These are phyloP conservation scores for Suillus fuscotomentosus DNA, from an alignment of 768 basidiomycete species.

Conservation along the genomic window DNA sequence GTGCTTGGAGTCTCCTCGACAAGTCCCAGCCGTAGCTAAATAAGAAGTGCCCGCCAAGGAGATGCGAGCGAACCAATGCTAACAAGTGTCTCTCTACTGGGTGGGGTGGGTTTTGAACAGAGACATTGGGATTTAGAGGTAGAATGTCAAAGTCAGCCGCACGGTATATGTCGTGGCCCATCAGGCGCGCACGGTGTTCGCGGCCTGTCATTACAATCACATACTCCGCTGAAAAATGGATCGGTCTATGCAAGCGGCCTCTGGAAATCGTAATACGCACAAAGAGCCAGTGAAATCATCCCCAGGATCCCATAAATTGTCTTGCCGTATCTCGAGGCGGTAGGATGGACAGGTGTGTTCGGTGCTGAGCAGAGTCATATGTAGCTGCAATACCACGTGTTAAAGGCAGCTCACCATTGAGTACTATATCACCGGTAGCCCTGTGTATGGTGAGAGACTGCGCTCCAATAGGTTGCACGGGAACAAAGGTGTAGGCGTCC, in stretches of 20 bases:
- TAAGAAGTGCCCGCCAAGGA: slow-evolving; percentile 76
- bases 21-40: slow-evolving; percentile 92
- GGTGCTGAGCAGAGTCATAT: slow-evolving; percentile 39
- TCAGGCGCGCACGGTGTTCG: slow-evolving; percentile 71
- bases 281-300: slow-evolving; percentile 71
- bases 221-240: slow-evolving; percentile 76
- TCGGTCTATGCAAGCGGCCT: background rate
- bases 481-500: slow-evolving; percentile 79
- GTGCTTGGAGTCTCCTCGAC: slow-evolving; percentile 83
- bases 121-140: slow-evolving; percentile 73
- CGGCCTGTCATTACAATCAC: slow-evolving; percentile 85
- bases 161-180: slow-evolving; percentile 85
- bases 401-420: slow-evolving; percentile 52
- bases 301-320: slow-evolving; percentile 76
- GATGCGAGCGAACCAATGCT: slow-evolving; percentile 81
- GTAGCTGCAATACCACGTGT: background rate
- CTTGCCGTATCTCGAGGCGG: slow-evolving; percentile 59
- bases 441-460: slow-evolving; percentile 72
- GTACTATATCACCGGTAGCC: slow-evolving; percentile 69
- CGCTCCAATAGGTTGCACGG: slow-evolving; percentile 56
- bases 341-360: slow-evolving; percentile 50
- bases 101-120: slow-evolving; percentile 68
- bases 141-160: slow-evolving; percentile 91
- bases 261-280: slow-evolving; percentile 39
- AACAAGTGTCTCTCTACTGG: slow-evolving; percentile 87